Conservation (phyloP, 306 rosid genomes). For the Argentina anserina region DNA sequence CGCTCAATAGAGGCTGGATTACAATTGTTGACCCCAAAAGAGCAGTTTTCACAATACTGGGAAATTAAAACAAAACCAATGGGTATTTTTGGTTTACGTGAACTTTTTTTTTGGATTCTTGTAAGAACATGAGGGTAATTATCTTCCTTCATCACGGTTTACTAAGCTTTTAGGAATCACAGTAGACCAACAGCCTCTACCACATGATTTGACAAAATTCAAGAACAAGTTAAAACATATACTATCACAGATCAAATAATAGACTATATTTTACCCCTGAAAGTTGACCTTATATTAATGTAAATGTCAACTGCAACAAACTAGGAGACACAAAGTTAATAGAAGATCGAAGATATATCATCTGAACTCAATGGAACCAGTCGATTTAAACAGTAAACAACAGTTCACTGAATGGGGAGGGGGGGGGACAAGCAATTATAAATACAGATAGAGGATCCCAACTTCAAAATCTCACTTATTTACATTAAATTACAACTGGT, state of each 20-base stretch:
- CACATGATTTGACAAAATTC: neutral
- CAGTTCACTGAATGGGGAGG: no score
- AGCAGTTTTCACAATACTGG: neutral
- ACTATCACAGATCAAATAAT: neutral
- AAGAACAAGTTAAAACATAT: neutral
- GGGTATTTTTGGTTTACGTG: neutral
- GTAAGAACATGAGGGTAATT: neutral
- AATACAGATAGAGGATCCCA: neutral
- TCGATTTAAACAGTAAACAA: neutral
- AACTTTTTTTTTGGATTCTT: neutral
- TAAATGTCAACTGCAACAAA: neutral
- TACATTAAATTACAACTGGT: neutral
- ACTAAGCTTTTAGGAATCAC: neutral
- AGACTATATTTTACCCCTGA: neutral
- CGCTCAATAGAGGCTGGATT: neutral
- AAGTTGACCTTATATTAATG: neutral
- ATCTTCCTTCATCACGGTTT: neutral
- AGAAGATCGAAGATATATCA: neutral
- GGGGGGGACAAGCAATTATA: no score
- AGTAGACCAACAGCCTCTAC: neutral
- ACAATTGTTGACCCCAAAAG: neutral
- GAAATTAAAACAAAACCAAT: neutral
- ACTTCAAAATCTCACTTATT: neutral
- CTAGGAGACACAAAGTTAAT: neutral
- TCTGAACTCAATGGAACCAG: neutral